These are phyloP conservation scores for Samsoniella hepiali DNA, from an alignment of 2,329 filamentous ascomycete genomes.

Conservation along the genomic window DNA sequence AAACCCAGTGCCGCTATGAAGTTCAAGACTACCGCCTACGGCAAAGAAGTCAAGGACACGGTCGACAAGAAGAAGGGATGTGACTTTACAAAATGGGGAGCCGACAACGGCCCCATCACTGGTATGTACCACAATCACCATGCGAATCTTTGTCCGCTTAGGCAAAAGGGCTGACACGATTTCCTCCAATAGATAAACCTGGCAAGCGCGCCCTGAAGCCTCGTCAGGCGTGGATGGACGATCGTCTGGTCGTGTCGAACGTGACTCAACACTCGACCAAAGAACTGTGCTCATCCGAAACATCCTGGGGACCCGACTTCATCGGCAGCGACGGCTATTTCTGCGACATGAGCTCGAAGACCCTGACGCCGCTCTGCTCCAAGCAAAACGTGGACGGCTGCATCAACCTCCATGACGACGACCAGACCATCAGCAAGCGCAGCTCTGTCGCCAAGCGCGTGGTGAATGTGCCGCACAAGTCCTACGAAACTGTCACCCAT, in stretches of 20 bases:
- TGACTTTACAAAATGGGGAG: constrained; percentile 13
- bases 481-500: neutral
- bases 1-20: constrained; percentile 15
- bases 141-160: neutral
- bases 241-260: constrained; percentile 14
- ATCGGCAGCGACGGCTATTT: constrained; percentile 15
- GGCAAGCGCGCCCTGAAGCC: constrained; percentile 5
- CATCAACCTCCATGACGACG: constrained; percentile 7
- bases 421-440: constrained; percentile 9
- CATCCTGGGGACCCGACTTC: constrained; percentile 18
- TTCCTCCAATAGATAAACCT: neutral
- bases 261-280: constrained; percentile 15
- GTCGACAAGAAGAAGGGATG: constrained; percentile 10
- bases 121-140: neutral
- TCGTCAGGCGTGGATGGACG: constrained; percentile 14
- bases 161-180: neutral
- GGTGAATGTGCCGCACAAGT: neutral
- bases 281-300: constrained; percentile 14
- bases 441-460: neutral
- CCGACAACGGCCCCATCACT: constrained; percentile 18
- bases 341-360: constrained; percentile 19
- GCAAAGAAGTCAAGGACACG: constrained; percentile 8
- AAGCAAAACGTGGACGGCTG: constrained; percentile 13
- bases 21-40: constrained; percentile 12
- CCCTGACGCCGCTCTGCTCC: constrained; percentile 13